These are phyloP conservation scores for Papiliotrema laurentii DNA, from an alignment of 1,284 basidiomycete genomes.

Conservation along the genomic window DNA sequence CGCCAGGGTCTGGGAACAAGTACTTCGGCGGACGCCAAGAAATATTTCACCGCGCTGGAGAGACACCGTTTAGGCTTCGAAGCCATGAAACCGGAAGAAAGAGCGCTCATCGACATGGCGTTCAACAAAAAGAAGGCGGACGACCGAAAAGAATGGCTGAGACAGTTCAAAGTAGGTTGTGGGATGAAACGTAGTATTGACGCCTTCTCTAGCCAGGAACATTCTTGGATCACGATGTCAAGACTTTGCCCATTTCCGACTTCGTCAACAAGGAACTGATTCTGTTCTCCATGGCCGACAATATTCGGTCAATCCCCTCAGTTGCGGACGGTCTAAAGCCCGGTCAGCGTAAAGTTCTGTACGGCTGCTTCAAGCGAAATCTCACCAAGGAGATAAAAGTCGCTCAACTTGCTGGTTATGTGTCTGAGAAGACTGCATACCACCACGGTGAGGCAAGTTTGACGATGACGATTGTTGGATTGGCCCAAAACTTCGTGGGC, in stretches of 20 bases:
- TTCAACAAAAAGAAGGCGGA: conserved; percentile 99
- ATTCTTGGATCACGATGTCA: conserved; percentile 82
- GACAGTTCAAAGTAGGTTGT: conserved; percentile 72
- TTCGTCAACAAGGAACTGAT: conserved; percentile 99
- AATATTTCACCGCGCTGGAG: conserved; percentile 88
- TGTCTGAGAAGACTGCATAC: conserved; percentile 89
- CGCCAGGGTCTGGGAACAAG: conserved; percentile 91
- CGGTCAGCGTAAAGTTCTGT: conserved; percentile 97
- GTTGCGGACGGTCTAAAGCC: conserved; percentile 95
- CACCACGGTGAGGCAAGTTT: conserved; percentile 93
- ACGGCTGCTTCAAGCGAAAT: conserved; percentile 92
- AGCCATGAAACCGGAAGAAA: conserved; percentile 73
- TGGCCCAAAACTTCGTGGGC: conserved; percentile 93
- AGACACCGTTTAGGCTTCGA: conserved; percentile 94
- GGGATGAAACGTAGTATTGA: not conserved
- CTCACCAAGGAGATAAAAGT: conserved; percentile 94
- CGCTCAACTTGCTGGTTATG: conserved; percentile 90
- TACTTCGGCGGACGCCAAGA: conserved; percentile 78
- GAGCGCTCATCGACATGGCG: conserved; percentile 88
- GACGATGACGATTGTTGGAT: conserved; percentile 82
- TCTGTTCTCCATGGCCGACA: conserved; percentile 99
- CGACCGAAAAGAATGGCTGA: conserved; percentile 96
- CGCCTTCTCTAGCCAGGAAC: conserved; percentile 86
- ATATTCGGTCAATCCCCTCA: conserved; percentile 91
- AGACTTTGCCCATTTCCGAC: conserved; percentile 81